Percentiles rank a stretch among this genome's conserved stretches.
Conservation (phyloP, 1,284 basidiomycete species). For the Testicularia cyperi region DNA sequence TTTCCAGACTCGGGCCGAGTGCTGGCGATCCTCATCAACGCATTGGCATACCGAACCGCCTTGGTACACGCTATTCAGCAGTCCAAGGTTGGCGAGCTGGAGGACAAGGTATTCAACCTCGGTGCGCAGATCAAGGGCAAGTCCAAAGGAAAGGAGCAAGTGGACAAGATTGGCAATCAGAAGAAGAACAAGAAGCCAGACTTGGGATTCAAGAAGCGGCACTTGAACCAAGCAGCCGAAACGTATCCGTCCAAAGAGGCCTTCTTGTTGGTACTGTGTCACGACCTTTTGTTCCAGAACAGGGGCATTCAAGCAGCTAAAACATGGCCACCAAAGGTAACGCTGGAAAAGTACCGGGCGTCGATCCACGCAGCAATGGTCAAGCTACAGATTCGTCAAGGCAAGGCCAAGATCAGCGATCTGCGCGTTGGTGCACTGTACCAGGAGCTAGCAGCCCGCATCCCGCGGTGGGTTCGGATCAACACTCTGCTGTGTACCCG, state of each 20-base stretch:
- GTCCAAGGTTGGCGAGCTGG: conserved; percentile 19
- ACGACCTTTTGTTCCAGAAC: conserved; percentile 50
- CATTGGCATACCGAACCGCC: conserved; percentile 37
- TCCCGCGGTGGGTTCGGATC: conserved; percentile 55
- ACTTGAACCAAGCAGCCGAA: neutral
- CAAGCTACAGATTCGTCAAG: conserved; percentile 71
- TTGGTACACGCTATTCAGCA: conserved; percentile 27
- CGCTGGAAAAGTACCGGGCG: conserved; percentile 72
- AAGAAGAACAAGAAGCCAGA: neutral
- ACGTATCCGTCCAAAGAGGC: conserved; percentile 17
- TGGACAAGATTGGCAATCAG: too few relatives aligned
- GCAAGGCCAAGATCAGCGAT: conserved; percentile 38
- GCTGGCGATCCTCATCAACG: conserved; percentile 47
- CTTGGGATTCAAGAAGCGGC: neutral
- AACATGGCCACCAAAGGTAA: conserved; percentile 47
- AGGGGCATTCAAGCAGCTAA: conserved; percentile 49
- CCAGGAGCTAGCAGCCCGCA: conserved; percentile 33
- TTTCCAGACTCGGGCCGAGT: conserved; percentile 43
- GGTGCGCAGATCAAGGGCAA: neutral
- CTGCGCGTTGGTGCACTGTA: conserved; percentile 42
- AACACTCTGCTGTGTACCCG: conserved; percentile 29
- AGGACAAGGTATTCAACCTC: conserved; percentile 27
- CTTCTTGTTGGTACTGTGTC: conserved; percentile 47
- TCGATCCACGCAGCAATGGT: conserved; percentile 82
- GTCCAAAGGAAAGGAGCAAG: neutral